phyloP scores from a whole-genome alignment of 177 flowering plant genomes.

The Vitis hybrid region DNA sequence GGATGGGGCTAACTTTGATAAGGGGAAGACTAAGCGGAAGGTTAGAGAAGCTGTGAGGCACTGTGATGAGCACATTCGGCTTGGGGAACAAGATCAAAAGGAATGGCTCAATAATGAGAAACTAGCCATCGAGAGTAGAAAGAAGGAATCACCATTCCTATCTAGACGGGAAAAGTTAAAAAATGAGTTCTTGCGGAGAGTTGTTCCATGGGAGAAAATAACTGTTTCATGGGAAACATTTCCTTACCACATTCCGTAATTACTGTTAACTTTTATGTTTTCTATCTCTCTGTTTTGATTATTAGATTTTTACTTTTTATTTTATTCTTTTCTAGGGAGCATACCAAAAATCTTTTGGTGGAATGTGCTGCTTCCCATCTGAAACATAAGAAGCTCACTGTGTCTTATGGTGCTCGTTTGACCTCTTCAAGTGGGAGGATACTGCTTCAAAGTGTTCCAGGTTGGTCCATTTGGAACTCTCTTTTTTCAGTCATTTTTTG shows the following conservation, averaged over 20 bases:
- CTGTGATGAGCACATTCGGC: constrained; percentile 70
- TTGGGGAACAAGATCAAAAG: constrained; percentile 90
- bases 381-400: constrained; percentile 55
- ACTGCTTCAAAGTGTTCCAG: constrained; percentile 90
- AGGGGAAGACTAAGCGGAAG: constrained; percentile 36
- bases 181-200: constrained; percentile 73
- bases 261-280: constrained; percentile 8
- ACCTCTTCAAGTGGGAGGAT: constrained; percentile 89
- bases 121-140: constrained; percentile 68
- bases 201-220: constrained; percentile 94
- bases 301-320: not conserved
- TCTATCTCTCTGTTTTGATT: not conserved
- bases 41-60: constrained; percentile 24
- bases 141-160: constrained; percentile 81
- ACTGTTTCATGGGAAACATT: constrained; percentile 91
- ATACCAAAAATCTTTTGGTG: constrained; percentile 69
- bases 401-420: constrained; percentile 76
- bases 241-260: constrained; percentile 85
- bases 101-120: constrained; percentile 90
- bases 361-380: constrained; percentile 92
- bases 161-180: constrained; percentile 70
- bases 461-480: constrained; percentile 26
- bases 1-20: constrained; percentile 48
- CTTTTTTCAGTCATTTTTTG: not conserved
- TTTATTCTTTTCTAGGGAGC: constrained; percentile 49